Percentiles rank a stretch among this genome's conserved stretches.
Evolutionary conservation across 805 yeast species (phyloP).

Genomic region (Nakazawaea peltata): DNA sequence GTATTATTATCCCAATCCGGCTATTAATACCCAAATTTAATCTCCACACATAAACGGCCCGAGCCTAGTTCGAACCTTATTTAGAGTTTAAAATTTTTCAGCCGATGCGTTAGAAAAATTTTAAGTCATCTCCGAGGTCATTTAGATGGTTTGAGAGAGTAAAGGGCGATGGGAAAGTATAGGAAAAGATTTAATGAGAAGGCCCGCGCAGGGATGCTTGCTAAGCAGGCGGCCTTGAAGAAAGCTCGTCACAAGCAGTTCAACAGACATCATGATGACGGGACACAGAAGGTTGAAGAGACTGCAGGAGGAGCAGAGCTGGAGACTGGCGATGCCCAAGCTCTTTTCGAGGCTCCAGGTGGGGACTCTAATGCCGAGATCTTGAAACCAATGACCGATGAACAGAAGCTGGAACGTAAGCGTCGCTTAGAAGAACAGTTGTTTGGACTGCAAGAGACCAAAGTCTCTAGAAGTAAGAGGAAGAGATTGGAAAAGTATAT

Average conservation of each 20-base stretch:
- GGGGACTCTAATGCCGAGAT: slow-evolving; percentile 53
- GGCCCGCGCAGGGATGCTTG: slow-evolving; percentile 78
- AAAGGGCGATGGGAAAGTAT: slow-evolving; percentile 77
- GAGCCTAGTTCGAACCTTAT: no score
- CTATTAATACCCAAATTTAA: no score
- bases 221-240: slow-evolving; percentile 66
- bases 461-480: slow-evolving; percentile 62
- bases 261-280: slow-evolving; percentile 38
- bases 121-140: no score
- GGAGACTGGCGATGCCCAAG: slow-evolving; percentile 9
- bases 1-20: no score
- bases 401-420: slow-evolving; percentile 58
- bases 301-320: slow-evolving; percentile 17
- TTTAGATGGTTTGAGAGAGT: no score
- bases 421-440: slow-evolving; percentile 52
- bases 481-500: slow-evolving; percentile 85
- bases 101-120: no score
- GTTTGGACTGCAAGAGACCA: slow-evolving; percentile 55
- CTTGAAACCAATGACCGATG: slow-evolving; percentile 52
- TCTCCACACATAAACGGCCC: no score
- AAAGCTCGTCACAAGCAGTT: slow-evolving; percentile 65
- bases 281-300: slow-evolving; percentile 13
- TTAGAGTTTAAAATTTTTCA: no score
- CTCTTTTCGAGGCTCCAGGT: slow-evolving; percentile 13
- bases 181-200: slow-evolving; percentile 76